These are phyloP conservation scores for Eugenia klotzschiana DNA, from an alignment of 441 rosid species.

Conservation along the genomic window DNA sequence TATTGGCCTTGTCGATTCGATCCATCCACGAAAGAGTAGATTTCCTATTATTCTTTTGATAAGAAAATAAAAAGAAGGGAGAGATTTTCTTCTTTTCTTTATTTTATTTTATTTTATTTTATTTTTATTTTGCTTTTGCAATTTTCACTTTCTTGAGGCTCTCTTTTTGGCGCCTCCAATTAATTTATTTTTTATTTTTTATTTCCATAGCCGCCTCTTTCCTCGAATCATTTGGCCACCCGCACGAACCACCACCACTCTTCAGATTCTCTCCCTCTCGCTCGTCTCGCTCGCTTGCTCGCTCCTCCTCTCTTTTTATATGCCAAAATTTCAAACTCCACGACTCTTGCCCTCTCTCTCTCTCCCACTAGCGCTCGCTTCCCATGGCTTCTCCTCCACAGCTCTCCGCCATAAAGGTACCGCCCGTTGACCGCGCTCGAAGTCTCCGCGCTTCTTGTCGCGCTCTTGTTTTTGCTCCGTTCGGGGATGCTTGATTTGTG, in stretches of 20 bases:
- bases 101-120: neutral
- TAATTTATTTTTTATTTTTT: neutral
- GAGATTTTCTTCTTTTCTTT: neutral
- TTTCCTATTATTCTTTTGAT: no score
- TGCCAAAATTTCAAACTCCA: constrained; percentile 2
- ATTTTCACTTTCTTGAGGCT: neutral
- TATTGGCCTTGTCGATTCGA: neutral
- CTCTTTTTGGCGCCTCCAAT: neutral
- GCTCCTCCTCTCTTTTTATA: neutral
- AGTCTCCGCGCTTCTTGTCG: neutral
- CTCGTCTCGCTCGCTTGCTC: neutral
- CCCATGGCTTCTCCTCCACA: constrained; percentile 42
- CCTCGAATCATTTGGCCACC: neutral
- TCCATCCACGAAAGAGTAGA: neutral
- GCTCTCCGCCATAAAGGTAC: constrained; percentile 45
- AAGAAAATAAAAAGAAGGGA: neutral
- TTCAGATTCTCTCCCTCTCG: neutral
- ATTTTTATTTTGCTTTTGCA: neutral
- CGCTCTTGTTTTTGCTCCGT: neutral
- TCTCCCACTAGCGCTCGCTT: neutral
- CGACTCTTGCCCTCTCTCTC: constrained; percentile 12
- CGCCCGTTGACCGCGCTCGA: neutral
- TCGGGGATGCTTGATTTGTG: neutral
- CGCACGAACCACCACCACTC: neutral
- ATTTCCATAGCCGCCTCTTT: neutral